Evolutionary conservation across 2,329 filamentous ascomycete genomes (phyloP).

Genomic region (Myrmaecium sp.): DNA sequence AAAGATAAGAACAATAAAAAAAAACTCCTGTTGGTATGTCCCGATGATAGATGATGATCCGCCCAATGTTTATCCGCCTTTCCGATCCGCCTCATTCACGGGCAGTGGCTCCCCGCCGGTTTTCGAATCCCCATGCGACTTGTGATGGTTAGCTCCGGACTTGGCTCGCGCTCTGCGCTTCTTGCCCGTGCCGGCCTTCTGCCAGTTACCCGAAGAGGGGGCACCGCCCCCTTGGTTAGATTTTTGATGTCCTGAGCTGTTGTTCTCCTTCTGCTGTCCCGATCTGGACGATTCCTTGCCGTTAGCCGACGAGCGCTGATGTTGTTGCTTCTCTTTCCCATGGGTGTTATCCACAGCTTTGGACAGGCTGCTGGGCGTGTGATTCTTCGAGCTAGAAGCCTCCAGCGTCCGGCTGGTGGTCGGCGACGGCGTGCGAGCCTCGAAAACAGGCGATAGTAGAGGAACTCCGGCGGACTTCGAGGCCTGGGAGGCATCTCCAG

Average conservation of each 20-base stretch:
- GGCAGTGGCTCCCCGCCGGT: conserved; percentile 24
- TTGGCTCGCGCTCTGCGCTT: conserved; percentile 19
- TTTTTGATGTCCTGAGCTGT: conserved; percentile 8
- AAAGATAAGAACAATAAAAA: too few species aligned
- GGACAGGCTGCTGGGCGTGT: conserved; percentile 6
- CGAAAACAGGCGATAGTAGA: conserved; percentile 56
- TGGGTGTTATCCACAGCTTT: conserved; percentile 12
- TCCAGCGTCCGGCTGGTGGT: conserved; percentile 41
- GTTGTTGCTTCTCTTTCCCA: conserved; percentile 12
- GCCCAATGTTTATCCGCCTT: conserved; percentile 26
- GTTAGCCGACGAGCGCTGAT: conserved; percentile 7
- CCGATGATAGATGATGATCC: too few species aligned
- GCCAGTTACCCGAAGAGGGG: conserved; percentile 2
- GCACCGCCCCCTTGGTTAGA: neutral
- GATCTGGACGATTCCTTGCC: conserved; percentile 14
- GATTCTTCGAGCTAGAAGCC: conserved; percentile 1
- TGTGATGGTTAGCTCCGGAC: conserved; percentile 12
- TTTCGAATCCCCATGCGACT: conserved; percentile 13
- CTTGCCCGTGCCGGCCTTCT: conserved; percentile 6
- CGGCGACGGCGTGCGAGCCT: conserved; percentile 55
- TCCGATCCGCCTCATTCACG: conserved; percentile 26
- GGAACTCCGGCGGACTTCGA: conserved; percentile 19
- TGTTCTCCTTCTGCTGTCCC: conserved; percentile 8
- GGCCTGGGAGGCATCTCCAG: conserved; percentile 19
- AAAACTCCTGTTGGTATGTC: too few species aligned